Base-by-base conservation (phyloP, 2,329 filamentous ascomycete species). In the Exutisphaerella laricina region DNA sequence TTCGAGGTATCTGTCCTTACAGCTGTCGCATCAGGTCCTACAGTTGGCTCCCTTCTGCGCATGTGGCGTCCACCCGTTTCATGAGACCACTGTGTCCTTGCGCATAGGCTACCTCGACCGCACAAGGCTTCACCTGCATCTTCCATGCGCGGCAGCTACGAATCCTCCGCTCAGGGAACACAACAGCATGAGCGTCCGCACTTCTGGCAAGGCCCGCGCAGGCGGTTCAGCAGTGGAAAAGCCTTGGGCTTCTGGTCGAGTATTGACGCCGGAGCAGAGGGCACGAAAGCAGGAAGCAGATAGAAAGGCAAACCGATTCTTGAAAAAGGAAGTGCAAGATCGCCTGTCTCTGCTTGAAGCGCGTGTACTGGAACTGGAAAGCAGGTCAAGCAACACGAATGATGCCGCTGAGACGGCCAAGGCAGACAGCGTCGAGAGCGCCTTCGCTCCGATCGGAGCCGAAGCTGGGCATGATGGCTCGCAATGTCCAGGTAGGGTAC, bases 241-340 rank as follows among this genome's bases (percentile, higher is more conserved):
- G 47, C 43, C 51, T 36, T 54, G 51, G 51, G 51, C 51, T 18
- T 51, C 49, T 36, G 51, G 51, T 17, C 49, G 51, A 13, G 45
- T 54, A n/a, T 41, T 54, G 29, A 54, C 51, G 23, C 30, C 51
- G 28, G 51, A 54, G 39, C 51, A 54, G 43, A 46, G 51, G 20
- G 49, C 50, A 23, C 35, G 51, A 33, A 54, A 54, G 35, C 51
- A 54, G 39, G 51, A 54, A 32, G 51, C 50, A 20, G 51, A 54
- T 36, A 47, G 51, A 4, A 54, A 50, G 29, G 51, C 51, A n/a
- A 54, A 54, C 36, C 41, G 51, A 5, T 54, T 54, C 28, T 34
- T 54, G 39, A 54, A 54, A 42, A 54, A 54, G 40, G 51, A 54
- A 43, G 51, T 54, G 17, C 51, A 54, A 33, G 51, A 54, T 26